Conservation (phyloP, 2,329 filamentous ascomycete genomes). For the Exophiala spinifera region DNA sequence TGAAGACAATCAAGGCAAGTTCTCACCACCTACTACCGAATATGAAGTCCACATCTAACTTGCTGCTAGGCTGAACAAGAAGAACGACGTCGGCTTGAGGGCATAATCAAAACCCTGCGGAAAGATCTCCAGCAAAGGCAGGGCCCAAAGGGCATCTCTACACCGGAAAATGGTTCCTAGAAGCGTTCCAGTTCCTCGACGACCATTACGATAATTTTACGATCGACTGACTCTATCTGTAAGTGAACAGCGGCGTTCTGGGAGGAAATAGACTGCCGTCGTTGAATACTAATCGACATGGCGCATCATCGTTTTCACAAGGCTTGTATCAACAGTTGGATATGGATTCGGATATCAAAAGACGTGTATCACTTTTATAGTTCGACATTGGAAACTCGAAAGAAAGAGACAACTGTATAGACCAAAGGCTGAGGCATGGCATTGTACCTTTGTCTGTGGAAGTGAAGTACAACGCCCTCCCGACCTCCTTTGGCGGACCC, state of each 20-base stretch:
- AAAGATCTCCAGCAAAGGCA: slow-evolving; percentile 37
- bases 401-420: neutral
- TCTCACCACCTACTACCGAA: neutral
- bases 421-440: neutral
- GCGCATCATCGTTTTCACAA: neutral
- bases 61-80: slow-evolving; percentile 63
- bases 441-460: too few relatives aligned
- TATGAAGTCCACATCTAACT: slow-evolving; percentile 4
- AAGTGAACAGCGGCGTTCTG: too few relatives aligned
- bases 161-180: neutral
- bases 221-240: neutral
- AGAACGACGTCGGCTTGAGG: slow-evolving; percentile 65
- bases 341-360: neutral
- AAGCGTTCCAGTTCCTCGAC: slow-evolving; percentile 7
- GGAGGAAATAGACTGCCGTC: neutral
- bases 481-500: too few relatives aligned
- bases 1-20: slow-evolving; percentile 63
- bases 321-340: neutral
- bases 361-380: neutral
- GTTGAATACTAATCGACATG: slow-evolving; percentile 7
- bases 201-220: slow-evolving; percentile 2
- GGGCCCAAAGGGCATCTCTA: slow-evolving; percentile 7
- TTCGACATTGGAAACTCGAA: neutral
- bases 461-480: too few relatives aligned
- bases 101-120: slow-evolving; percentile 53